Conservation (phyloP, 257 asterid genomes). For the Marsdenia floribunda region DNA sequence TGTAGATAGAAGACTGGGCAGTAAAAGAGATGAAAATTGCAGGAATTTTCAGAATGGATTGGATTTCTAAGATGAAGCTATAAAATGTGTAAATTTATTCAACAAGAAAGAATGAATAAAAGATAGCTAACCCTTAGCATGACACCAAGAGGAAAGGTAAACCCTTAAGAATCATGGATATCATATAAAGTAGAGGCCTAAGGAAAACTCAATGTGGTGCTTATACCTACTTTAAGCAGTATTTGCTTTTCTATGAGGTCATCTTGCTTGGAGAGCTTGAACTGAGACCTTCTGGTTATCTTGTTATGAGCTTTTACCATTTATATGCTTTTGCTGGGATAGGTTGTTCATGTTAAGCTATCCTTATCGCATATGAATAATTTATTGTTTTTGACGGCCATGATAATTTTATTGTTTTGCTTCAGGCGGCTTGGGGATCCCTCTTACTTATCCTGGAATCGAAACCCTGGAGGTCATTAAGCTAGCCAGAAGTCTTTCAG, state of each 20-base stretch:
- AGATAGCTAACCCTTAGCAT: too few relatives aligned
- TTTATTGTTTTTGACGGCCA: not conserved
- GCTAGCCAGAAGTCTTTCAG: constrained; percentile 10
- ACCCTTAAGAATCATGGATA: not conserved
- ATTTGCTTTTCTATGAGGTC: not conserved
- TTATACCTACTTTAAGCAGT: not conserved
- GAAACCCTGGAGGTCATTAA: constrained; percentile 72
- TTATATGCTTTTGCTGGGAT: not conserved
- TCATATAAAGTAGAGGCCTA: not conserved
- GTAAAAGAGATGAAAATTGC: too few relatives aligned
- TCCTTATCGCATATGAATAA: not conserved
- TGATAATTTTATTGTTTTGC: constrained; percentile 4
- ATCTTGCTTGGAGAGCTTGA: not conserved
- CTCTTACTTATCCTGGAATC: constrained; percentile 84
- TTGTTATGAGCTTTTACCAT: not conserved
- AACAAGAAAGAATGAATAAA: too few relatives aligned
- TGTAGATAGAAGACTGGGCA: too few relatives aligned
- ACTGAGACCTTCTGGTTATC: not conserved
- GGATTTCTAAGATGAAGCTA: too few relatives aligned
- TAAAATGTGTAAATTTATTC: too few relatives aligned
- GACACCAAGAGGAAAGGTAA: too few relatives aligned
- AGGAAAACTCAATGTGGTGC: not conserved
- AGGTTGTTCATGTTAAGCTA: not conserved
- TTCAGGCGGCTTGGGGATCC: constrained; percentile 94
- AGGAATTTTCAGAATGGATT: too few relatives aligned